A percentile compares a stretch with the other conserved stretches of the same genome.
Conservation (phyloP, 2,329 filamentous ascomycete genomes). For the Cercospora zeae-maydis region DNA sequence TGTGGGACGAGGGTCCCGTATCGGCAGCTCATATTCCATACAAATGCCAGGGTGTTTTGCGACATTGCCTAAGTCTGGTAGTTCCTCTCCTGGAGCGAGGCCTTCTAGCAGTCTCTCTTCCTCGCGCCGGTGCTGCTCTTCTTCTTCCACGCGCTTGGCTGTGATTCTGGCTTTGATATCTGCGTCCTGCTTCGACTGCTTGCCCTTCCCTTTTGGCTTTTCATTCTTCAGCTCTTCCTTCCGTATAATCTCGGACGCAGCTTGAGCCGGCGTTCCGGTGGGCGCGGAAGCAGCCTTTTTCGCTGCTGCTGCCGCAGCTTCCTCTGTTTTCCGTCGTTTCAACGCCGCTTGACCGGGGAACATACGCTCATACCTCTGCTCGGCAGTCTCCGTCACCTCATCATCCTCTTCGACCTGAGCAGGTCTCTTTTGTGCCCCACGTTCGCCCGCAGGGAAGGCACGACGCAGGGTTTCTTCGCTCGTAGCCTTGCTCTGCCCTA, state of each 20-base stretch:
- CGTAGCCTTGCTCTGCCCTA: constrained; percentile 23
- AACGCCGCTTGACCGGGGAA: constrained; percentile 72
- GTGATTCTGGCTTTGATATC: constrained; percentile 27
- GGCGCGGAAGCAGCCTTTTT: constrained; percentile 3
- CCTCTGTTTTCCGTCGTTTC: constrained; percentile 71
- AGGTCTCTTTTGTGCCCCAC: constrained; percentile 29
- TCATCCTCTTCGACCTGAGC: constrained; percentile 26
- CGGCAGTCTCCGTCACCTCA: constrained; percentile 19
- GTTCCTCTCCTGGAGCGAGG: constrained; percentile 67
- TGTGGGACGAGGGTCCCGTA: constrained; percentile 20
- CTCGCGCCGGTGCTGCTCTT: constrained; percentile 57
- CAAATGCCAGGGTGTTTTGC: constrained; percentile 11
- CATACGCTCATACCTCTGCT: constrained; percentile 65
- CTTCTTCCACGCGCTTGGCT: constrained; percentile 50
- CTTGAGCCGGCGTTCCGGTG: not conserved
- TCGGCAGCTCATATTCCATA: constrained; percentile 67
- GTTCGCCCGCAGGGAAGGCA: constrained; percentile 13
- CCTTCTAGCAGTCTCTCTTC: constrained; percentile 61
- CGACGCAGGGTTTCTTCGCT: constrained; percentile 14
- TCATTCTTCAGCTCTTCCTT: constrained; percentile 30
- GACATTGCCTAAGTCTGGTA: constrained; percentile 63
- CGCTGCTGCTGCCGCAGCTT: constrained; percentile 23
- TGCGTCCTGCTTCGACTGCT: constrained; percentile 26
- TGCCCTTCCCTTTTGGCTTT: constrained; percentile 44
- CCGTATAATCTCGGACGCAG: not conserved